Base-by-base conservation (phyloP, 176 grass and related monocot species). In the Canna indica region DNA sequence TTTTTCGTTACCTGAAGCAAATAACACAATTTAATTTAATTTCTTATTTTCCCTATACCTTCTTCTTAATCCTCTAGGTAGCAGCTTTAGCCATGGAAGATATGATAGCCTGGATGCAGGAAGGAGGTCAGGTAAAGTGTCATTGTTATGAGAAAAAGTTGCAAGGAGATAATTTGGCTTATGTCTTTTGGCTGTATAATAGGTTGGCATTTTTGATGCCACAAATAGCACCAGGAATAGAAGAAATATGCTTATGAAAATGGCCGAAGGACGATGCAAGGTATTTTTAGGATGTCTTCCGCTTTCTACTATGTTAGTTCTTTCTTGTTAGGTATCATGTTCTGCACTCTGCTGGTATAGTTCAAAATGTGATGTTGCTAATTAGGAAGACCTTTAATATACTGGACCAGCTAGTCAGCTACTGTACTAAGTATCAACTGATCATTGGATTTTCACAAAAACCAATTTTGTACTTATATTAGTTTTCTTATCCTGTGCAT, bases 131-230 rank as follows among this genome's bases (percentile, higher is more conserved):
- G 84, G 89, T 97, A 84, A 38, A 69, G 24, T 36, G 45, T 68
- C 54, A 66, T 69, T 72, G 33, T 36, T 27, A 45, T 76, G 46
- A 54, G 54, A 59, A 77, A n/a, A 75, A 90, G 47, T 65, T 70
- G 81, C 18, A 62, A 20, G 57, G 29, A 1, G 15, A 41, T 32
- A 59, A 76, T 75, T 81, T 27, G 76, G 41, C 85, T 56, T 70
- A 83, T 10, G 9, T 34, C 70, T 87, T 12, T 14, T 32, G 61
- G n/a, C 58, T 63, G 26, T 15, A 62, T 36, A 26, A 18, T 78
- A 97, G 89, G 94, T 97, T 68, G 94, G 94, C 77, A 92, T 92
- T 75, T 97, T 91, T 71, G 94, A 97, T 92, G 94, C 94, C 32
- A 97, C 94, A 82, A 97, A 97, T 47, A 97, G 94, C 84, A 97